Conservation (phyloP, 345 rosid genomes). For the Citrus maxima region DNA sequence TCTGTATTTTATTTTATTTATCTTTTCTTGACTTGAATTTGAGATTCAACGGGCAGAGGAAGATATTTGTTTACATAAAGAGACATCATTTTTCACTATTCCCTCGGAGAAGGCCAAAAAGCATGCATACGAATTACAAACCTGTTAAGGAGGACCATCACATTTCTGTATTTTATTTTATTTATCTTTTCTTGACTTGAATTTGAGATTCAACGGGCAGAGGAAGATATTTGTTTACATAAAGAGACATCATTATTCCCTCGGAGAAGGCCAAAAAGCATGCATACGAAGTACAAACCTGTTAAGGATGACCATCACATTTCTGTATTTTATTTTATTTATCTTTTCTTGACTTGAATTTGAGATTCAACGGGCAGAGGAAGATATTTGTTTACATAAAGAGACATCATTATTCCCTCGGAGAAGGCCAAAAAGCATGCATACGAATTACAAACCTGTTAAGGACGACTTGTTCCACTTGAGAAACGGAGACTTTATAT, state of each 20-base stretch:
- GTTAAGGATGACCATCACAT: background rate
- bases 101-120: background rate
- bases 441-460: background rate
- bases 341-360: too few species aligned
- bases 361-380: background rate
- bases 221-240: background rate
- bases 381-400: background rate
- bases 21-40: too few species aligned
- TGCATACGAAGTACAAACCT: background rate
- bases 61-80: background rate
- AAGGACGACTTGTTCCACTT: background rate
- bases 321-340: too few species aligned
- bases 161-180: background rate
- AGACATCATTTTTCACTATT: background rate
- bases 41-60: background rate
- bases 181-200: too few species aligned
- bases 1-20: too few species aligned
- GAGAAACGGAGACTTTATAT: background rate
- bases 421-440: background rate
- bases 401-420: background rate
- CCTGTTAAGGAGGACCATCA: background rate
- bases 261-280: background rate
- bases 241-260: background rate
- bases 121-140: background rate
- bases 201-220: background rate